These are phyloP conservation scores for Neurospora sp. DNA, from an alignment of 495 filamentous ascomycete genomes.

Conservation along the genomic window DNA sequence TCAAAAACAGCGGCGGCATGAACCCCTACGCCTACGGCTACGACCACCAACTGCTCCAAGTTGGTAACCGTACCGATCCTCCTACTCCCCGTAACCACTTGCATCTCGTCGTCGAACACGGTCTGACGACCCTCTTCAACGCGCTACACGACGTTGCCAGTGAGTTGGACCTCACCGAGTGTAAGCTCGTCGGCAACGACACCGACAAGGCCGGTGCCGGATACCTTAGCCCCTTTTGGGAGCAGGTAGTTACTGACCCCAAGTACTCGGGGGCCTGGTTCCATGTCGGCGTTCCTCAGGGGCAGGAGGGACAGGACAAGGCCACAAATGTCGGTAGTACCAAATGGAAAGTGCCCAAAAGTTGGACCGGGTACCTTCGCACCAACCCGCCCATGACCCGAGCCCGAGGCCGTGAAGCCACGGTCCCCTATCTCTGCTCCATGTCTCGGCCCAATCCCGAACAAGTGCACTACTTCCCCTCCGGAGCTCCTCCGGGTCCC, in stretches of 20 bases:
- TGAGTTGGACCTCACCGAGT: background rate
- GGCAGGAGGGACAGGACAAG: background rate
- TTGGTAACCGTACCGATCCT: background rate
- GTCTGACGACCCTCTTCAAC: background rate
- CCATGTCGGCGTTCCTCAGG: background rate
- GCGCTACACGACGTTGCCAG: background rate
- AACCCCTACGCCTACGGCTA: background rate
- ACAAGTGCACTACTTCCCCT: background rate
- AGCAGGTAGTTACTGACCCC: background rate
- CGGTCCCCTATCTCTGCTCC: background rate
- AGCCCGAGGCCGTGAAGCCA: background rate
- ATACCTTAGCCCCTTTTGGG: background rate
- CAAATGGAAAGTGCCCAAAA: background rate
- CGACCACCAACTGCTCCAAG: background rate
- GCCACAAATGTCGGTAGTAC: background rate
- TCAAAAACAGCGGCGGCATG: background rate
- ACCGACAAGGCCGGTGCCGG: background rate
- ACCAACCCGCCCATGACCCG: background rate
- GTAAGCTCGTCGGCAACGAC: background rate
- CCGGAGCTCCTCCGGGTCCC: background rate
- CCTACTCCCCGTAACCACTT: background rate
- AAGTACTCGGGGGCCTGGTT: background rate
- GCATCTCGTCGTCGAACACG: background rate
- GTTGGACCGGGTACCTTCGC: background rate
- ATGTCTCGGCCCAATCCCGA: background rate